Evolutionary conservation across 2,329 filamentous ascomycete genomes (phyloP).

Genomic region (Colletotrichum orbiculare): DNA sequence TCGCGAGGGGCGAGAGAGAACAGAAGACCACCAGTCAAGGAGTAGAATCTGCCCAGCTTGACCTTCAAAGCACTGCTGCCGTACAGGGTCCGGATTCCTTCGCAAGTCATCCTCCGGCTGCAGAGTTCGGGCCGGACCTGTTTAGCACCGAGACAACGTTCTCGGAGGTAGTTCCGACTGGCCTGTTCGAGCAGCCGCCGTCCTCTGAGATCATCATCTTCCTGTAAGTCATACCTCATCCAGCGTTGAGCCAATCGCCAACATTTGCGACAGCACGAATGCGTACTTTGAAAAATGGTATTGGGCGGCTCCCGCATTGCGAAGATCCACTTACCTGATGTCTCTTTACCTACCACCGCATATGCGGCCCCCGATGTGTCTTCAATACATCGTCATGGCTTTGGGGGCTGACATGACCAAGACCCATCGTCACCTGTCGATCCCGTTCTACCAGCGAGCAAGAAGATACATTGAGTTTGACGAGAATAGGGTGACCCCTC

Average conservation of each 20-base stretch:
- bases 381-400: slow-evolving; percentile 39
- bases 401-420: slow-evolving; percentile 31
- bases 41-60: too few species aligned
- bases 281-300: slow-evolving; percentile 39
- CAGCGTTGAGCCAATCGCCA: not conserved
- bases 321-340: slow-evolving; percentile 32
- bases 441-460: slow-evolving; percentile 39
- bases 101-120: too few species aligned
- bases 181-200: slow-evolving; percentile 45
- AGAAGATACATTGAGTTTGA: slow-evolving; percentile 38
- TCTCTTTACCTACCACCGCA: slow-evolving; percentile 34
- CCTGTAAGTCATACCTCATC: slow-evolving; percentile 37
- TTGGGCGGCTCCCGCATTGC: slow-evolving; percentile 36
- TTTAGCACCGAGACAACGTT: slow-evolving; percentile 15
- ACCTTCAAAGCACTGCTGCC: too few species aligned
- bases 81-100: too few species aligned
- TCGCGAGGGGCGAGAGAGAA: slow-evolving; percentile 37
- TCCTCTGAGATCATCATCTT: slow-evolving; percentile 42
- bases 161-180: slow-evolving; percentile 40
- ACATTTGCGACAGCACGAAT: slow-evolving; percentile 15
- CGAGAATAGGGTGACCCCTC: slow-evolving; percentile 32
- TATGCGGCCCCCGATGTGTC: slow-evolving; percentile 40
- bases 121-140: not conserved
- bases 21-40: slow-evolving; percentile 31
- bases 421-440: slow-evolving; percentile 30